Evolutionary conservation across 2,329 filamentous ascomycete genomes (phyloP).

Genomic region (Pleurostoma richardsiae): DNA sequence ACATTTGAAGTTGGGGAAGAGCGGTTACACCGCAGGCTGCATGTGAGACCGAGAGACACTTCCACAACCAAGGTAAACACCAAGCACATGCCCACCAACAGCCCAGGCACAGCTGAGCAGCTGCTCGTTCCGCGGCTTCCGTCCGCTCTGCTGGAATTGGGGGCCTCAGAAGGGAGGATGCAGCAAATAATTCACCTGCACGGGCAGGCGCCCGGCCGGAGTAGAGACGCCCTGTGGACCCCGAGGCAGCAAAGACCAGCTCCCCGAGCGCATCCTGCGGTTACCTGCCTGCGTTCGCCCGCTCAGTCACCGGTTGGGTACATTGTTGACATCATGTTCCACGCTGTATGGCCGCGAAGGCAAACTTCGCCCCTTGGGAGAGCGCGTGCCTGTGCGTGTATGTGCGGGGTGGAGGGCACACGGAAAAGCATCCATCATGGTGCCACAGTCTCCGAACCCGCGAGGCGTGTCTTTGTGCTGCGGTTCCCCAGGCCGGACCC

Average conservation of each 20-base stretch:
- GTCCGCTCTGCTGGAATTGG: too few species aligned
- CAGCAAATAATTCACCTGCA: neutral
- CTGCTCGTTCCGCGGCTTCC: too few species aligned
- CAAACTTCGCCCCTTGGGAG: neutral
- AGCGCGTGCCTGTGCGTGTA: neutral
- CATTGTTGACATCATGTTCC: neutral
- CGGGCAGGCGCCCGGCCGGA: neutral
- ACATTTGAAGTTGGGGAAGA: too few species aligned
- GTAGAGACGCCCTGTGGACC: neutral
- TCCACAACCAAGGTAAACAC: too few species aligned
- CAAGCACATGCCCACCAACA: too few species aligned
- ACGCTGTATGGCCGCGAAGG: neutral
- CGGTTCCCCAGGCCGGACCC: constrained; percentile 8
- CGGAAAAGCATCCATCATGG: too few species aligned
- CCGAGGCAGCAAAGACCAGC: neutral
- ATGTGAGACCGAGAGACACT: too few species aligned
- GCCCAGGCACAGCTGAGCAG: too few species aligned
- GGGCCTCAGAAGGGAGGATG: neutral
- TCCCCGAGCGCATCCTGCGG: neutral
- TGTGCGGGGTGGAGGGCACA: neutral
- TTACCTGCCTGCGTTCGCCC: neutral
- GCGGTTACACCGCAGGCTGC: too few species aligned
- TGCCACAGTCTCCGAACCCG: neutral
- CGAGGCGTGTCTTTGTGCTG: neutral
- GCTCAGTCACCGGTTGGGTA: neutral